Percentiles rank a stretch among this genome's conserved stretches.
These are phyloP conservation scores for Prunella vulgaris DNA, from an alignment of 257 asterid species.

Conservation along the genomic window DNA sequence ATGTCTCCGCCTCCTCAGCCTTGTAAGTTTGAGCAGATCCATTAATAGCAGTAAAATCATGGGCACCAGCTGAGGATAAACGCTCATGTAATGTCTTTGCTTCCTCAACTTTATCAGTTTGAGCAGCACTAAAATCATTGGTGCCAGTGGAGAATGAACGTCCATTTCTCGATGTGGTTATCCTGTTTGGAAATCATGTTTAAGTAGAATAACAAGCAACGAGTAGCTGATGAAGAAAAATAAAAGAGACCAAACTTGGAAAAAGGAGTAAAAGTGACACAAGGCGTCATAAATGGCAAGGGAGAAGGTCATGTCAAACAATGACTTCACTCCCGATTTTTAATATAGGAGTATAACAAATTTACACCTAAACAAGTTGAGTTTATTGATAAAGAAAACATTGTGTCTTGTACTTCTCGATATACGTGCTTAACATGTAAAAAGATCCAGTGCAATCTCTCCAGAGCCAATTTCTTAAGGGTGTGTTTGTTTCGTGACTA, in stretches of 20 bases:
- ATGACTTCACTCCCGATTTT: no score
- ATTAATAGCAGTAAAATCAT: constrained; percentile 34
- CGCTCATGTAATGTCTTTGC: constrained; percentile 65
- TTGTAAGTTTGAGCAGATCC: constrained; percentile 41
- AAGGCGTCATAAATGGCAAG: no score
- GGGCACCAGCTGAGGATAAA: constrained; percentile 9
- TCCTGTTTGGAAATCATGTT: constrained; percentile 20
- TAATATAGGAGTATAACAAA: no score
- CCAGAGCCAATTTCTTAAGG: no score
- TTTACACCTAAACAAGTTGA: no score
- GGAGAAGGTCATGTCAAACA: no score
- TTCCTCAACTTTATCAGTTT: constrained; percentile 62
- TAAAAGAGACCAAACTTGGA: not conserved
- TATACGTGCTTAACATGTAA: no score
- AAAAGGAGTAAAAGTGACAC: no score
- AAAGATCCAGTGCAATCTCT: no score
- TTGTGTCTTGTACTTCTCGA: no score
- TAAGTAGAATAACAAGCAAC: not conserved
- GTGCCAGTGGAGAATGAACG: constrained; percentile 53
- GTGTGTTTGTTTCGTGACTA: no score
- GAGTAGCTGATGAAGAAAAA: not conserved
- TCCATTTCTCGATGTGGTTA: constrained; percentile 38
- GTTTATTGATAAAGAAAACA: no score
- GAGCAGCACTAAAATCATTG: constrained; percentile 32
- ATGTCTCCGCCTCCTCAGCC: constrained; percentile 87